Evolutionary conservation across 257 asterid species (phyloP).

Genomic region (Ballota nigra): DNA sequence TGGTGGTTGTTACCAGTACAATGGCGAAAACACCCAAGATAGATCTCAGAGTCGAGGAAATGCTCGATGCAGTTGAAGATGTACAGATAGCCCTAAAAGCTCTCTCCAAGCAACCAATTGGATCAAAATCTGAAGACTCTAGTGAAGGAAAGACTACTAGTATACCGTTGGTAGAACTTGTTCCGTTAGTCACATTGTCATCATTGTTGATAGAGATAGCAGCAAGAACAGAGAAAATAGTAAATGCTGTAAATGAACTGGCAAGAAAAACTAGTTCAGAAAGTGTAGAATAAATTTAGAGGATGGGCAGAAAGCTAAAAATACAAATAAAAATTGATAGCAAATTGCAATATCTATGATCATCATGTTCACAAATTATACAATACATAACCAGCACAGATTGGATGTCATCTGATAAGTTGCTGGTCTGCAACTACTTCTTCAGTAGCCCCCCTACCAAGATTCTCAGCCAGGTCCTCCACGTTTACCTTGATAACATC

Average conservation of each 20-base stretch:
- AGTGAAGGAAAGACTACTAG: neutral
- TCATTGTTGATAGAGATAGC: conserved; percentile 58
- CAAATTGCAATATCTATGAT: neutral
- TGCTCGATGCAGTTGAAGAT: conserved; percentile 48
- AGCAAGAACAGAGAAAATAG: conserved; percentile 46
- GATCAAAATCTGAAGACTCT: neutral
- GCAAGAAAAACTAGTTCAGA: conserved; percentile 47
- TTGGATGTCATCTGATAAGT: conserved; percentile 32
- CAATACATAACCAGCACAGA: neutral
- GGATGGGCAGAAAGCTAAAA: conserved; percentile 6
- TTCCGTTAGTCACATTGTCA: conserved; percentile 51
- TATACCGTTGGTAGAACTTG: conserved; percentile 35
- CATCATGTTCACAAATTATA: neutral
- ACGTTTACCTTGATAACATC: conserved; percentile 73
- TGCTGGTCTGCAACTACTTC: conserved; percentile 27
- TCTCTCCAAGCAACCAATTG: conserved; percentile 25
- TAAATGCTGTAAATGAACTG: conserved; percentile 42
- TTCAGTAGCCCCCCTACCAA: conserved; percentile 35
- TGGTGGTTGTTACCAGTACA: conserved; percentile 38
- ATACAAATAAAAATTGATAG: neutral
- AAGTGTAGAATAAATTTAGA: conserved; percentile 21
- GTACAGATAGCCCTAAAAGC: conserved; percentile 45
- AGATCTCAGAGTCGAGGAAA: conserved; percentile 40
- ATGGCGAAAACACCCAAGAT: conserved; percentile 49
- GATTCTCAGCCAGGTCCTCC: conserved; percentile 63